Evolutionary conservation across 495 filamentous ascomycete genomes (phyloP).

Genomic region (Neurospora sp.): DNA sequence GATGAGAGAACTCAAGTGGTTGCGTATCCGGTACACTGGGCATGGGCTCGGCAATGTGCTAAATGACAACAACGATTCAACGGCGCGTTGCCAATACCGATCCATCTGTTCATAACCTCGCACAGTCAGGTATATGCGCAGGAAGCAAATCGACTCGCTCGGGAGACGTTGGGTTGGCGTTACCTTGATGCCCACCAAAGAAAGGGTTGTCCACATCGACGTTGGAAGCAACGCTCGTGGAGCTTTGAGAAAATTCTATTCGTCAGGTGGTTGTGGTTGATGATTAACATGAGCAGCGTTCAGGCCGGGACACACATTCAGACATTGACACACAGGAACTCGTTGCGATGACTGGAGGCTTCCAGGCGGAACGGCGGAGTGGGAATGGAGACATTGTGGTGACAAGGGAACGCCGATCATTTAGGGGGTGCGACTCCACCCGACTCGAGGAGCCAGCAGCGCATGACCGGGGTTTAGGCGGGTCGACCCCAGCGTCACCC

Average conservation of each 20-base stretch:
- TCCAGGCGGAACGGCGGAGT: neutral
- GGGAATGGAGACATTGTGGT: neutral
- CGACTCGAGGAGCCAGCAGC: neutral
- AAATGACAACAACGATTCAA: neutral
- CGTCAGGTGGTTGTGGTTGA: constrained; percentile 15
- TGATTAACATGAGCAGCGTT: neutral
- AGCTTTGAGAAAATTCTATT: constrained; percentile 29
- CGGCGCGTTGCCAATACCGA: neutral
- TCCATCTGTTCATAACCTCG: neutral
- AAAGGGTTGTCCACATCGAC: constrained; percentile 4
- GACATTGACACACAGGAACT: neutral
- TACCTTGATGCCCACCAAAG: neutral
- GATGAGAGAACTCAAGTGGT: neutral
- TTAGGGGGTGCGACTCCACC: neutral
- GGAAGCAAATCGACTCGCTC: neutral
- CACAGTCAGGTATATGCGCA: neutral
- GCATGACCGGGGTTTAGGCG: neutral
- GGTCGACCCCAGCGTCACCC: neutral
- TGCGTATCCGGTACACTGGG: neutral
- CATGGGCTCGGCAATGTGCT: neutral
- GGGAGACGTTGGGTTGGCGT: neutral
- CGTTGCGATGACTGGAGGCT: constrained; percentile 1
- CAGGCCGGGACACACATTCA: neutral
- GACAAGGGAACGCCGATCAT: constrained; percentile 11
- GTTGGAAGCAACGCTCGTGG: constrained; percentile 27